Evolutionary conservation across 177 flowering plant species (phyloP).

Genomic region (Telopea speciosissima): DNA sequence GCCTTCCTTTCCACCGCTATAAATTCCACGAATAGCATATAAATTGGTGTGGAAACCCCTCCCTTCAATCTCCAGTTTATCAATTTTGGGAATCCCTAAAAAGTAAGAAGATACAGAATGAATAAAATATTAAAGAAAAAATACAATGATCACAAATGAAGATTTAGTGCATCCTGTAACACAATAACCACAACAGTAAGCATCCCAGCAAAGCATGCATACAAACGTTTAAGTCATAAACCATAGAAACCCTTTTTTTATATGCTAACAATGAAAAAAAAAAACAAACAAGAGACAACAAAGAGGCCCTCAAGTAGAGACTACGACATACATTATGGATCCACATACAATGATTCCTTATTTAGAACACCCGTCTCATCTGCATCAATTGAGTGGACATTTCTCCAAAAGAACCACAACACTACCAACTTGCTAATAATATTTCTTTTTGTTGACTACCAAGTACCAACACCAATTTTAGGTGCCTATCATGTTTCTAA

Average conservation of each 20-base stretch:
- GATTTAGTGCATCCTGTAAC: background rate
- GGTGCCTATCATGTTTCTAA: background rate
- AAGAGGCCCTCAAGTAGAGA: no score
- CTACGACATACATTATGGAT: no score
- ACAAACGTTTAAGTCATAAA: no score
- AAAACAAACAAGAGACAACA: no score
- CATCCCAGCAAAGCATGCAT: background rate
- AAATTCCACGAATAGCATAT: constrained; percentile 87
- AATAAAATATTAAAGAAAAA: background rate
- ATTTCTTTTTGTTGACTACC: background rate
- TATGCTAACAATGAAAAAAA: no score
- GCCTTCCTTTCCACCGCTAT: constrained; percentile 96
- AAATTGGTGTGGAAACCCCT: constrained; percentile 95
- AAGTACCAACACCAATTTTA: background rate
- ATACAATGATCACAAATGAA: background rate
- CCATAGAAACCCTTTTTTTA: background rate
- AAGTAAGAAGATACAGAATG: background rate
- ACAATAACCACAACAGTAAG: background rate
- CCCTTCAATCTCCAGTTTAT: constrained; percentile 92
- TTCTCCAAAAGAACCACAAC: background rate
- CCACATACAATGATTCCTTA: no score
- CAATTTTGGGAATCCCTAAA: constrained; percentile 76
- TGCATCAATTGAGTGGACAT: background rate
- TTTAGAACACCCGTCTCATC: no score
- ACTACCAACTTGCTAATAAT: background rate